Evolutionary conservation across 2,329 filamentous ascomycete species (phyloP).

Genomic region (Apiospora saccharicola): DNA sequence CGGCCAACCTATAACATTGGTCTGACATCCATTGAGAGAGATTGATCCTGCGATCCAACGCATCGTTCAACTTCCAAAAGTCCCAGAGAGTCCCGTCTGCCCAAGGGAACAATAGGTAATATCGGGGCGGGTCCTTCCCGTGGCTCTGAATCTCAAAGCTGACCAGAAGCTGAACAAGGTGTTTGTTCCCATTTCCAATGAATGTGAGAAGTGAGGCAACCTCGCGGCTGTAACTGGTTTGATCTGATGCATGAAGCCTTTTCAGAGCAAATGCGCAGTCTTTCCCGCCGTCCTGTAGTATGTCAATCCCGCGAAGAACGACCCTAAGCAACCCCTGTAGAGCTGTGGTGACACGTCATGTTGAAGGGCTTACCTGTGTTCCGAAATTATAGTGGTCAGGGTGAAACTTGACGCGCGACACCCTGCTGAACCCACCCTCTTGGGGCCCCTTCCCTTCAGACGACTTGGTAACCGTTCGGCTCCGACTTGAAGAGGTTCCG

Average conservation of each 20-base stretch:
- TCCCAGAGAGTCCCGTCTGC: conserved; percentile 30
- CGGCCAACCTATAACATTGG: not conserved
- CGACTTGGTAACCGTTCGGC: not conserved
- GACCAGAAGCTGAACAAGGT: not conserved
- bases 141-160: not conserved
- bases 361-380: not conserved
- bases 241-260: not conserved
- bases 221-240: not conserved
- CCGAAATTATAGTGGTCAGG: not conserved
- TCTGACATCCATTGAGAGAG: not conserved
- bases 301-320: too few relatives aligned
- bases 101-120: conserved; percentile 35
- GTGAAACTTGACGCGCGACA: not conserved
- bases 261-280: not conserved
- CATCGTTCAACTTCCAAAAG: conserved; percentile 29
- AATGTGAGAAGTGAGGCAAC: not conserved
- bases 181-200: not conserved
- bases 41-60: conserved; percentile 30
- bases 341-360: too few relatives aligned
- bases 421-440: not conserved
- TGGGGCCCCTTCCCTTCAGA: not conserved
- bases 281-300: too few relatives aligned
- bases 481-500: not conserved
- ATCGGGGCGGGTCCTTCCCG: not conserved
- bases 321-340: too few relatives aligned